These are phyloP conservation scores for Tetrapisispora namnaoensis DNA, from an alignment of 805 yeast genomes.

Conservation along the genomic window DNA sequence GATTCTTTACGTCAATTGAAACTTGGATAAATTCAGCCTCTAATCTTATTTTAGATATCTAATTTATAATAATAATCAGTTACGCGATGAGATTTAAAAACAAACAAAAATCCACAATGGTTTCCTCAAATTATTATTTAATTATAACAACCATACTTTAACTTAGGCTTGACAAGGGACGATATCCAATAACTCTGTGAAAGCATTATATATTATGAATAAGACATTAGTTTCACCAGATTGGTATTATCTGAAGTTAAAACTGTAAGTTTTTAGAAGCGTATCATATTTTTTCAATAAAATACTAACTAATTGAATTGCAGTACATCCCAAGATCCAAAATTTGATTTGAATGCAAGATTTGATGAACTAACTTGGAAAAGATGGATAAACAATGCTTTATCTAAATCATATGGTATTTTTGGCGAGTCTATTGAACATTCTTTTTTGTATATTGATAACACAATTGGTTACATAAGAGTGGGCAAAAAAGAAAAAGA, in stretches of 20 bases:
- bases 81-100: neutral
- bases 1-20: too few species aligned
- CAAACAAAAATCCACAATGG: too few species aligned
- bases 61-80: too few species aligned
- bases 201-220: neutral
- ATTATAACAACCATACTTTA: too few species aligned
- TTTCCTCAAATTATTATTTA: too few species aligned
- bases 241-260: conserved; percentile 20
- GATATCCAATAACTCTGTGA: neutral
- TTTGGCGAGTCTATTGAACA: conserved; percentile 34
- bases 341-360: conserved; percentile 12
- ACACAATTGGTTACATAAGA: conserved; percentile 17
- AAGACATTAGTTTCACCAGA: conserved; percentile 4
- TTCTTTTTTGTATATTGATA: conserved; percentile 21
- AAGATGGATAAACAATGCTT: conserved; percentile 28
- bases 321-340: conserved; percentile 18
- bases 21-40: too few species aligned
- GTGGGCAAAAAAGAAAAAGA: conserved; percentile 25
- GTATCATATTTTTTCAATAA: too few species aligned
- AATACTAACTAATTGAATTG: neutral
- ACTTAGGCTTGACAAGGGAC: neutral
- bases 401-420: conserved; percentile 32
- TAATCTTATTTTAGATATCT: too few species aligned
- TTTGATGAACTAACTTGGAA: conserved; percentile 34
- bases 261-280: conserved; percentile 7